These are phyloP conservation scores for Myxozyma melibiosi DNA, from an alignment of 805 yeast genomes.

Conservation along the genomic window DNA sequence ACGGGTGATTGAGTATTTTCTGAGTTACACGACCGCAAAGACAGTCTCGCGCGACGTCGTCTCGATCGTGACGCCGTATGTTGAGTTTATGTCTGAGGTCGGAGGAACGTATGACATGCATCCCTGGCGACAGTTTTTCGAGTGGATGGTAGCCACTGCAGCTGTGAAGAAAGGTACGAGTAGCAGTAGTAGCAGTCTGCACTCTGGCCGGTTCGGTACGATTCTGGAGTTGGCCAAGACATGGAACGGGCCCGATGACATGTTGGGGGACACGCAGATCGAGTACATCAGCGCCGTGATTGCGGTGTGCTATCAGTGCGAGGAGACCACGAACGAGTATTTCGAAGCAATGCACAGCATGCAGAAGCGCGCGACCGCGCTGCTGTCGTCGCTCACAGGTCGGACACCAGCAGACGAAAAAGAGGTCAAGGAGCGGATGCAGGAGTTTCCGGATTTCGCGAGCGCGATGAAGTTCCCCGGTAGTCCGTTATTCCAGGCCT, in stretches of 20 bases:
- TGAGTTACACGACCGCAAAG: conserved; percentile 22
- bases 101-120: conserved; percentile 23
- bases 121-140: conserved; percentile 28
- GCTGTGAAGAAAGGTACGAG: not conserved
- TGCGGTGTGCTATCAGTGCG: conserved; percentile 25
- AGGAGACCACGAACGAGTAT: conserved; percentile 6
- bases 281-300: conserved; percentile 31
- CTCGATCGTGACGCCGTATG: conserved; percentile 39
- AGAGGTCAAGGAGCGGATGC: not conserved
- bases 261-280: conserved; percentile 28
- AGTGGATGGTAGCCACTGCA: conserved; percentile 14
- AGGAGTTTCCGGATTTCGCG: conserved; percentile 2
- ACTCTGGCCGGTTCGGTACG: conserved; percentile 7
- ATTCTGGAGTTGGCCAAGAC: conserved; percentile 12
- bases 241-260: conserved; percentile 19
- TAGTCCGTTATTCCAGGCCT: conserved; percentile 20
- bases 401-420: not conserved
- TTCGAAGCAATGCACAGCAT: conserved; percentile 27
- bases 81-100: conserved; percentile 26
- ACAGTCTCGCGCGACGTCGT: conserved; percentile 35
- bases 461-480: conserved; percentile 18
- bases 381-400: not conserved
- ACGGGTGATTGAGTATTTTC: conserved; percentile 31
- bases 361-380: conserved; percentile 22
- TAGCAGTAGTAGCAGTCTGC: conserved; percentile 1